Evolutionary conservation across 2,329 filamentous ascomycete genomes (phyloP).

Genomic region (Phyllosticta ampelicida): DNA sequence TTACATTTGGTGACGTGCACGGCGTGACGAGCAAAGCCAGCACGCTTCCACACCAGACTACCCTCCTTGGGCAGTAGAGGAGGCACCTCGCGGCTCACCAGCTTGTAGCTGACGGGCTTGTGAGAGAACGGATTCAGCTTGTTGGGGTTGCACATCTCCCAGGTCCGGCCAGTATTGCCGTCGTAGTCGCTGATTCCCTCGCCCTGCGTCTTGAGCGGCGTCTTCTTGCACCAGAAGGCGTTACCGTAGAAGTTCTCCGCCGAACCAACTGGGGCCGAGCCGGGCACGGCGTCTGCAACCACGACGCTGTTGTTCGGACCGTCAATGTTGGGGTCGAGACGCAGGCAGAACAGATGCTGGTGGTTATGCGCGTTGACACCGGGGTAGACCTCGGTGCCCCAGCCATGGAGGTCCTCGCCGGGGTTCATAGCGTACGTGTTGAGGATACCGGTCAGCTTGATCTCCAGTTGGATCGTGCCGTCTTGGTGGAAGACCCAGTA

Average conservation of each 20-base stretch:
- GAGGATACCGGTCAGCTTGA: constrained; percentile 80
- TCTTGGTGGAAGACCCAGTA: constrained; percentile 92
- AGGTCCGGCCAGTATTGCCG: constrained; percentile 66
- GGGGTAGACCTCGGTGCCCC: constrained; percentile 86
- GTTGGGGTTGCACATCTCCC: constrained; percentile 81
- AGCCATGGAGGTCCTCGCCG: constrained; percentile 71
- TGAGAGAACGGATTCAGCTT: constrained; percentile 77
- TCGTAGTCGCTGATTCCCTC: constrained; percentile 71
- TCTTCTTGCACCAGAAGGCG: constrained; percentile 78
- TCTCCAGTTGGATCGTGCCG: constrained; percentile 82
- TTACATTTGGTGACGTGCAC: constrained; percentile 84
- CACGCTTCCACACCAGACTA: constrained; percentile 78
- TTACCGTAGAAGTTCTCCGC: constrained; percentile 82
- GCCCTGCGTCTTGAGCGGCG: constrained; percentile 59
- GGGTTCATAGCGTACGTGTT: constrained; percentile 80
- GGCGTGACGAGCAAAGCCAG: constrained; percentile 76
- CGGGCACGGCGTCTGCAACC: constrained; percentile 64
- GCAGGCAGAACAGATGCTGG: constrained; percentile 87
- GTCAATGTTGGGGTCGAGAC: constrained; percentile 78
- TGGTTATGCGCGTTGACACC: constrained; percentile 93
- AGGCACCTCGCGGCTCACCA: constrained; percentile 78
- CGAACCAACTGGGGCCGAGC: constrained; percentile 65
- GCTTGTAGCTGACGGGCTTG: constrained; percentile 78
- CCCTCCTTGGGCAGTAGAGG: constrained; percentile 68
- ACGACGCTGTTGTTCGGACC: constrained; percentile 77